A percentile compares a stretch with the other conserved stretches of the same genome.
Conservation (phyloP, 1,139 yeast species). For the Geotrichum aggregatum region DNA sequence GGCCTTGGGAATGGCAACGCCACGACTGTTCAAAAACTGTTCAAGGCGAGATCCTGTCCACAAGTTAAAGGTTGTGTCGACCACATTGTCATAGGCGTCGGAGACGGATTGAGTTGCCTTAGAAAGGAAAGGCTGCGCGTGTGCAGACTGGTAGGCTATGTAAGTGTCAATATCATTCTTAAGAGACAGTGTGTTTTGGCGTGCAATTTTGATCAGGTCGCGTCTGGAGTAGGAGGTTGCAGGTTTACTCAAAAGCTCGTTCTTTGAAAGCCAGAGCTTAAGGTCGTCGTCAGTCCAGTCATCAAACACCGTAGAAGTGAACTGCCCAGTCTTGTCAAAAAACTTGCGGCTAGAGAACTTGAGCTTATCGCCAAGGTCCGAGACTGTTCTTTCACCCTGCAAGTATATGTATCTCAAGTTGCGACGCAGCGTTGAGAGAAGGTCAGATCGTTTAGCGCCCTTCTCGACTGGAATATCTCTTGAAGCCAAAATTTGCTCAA, state of each 20-base stretch:
- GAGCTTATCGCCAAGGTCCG: background rate
- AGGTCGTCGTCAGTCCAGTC: slow-evolving; percentile 17
- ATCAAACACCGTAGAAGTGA: slow-evolving; percentile 3
- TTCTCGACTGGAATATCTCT: background rate
- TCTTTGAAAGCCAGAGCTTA: slow-evolving; percentile 11
- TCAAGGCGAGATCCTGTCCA: slow-evolving; percentile 18
- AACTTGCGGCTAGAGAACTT: slow-evolving; percentile 11
- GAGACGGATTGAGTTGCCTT: slow-evolving; percentile 15
- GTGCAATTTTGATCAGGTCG: slow-evolving; percentile 17
- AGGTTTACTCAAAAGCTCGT: slow-evolving; percentile 4
- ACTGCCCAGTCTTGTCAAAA: slow-evolving; percentile 14
- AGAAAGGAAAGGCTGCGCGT: slow-evolving; percentile 9
- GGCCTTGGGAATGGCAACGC: background rate
- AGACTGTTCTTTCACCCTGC: slow-evolving; percentile 11
- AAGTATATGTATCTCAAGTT: slow-evolving; percentile 14
- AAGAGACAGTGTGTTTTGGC: slow-evolving; percentile 2
- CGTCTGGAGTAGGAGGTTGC: background rate
- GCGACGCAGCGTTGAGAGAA: slow-evolving; percentile 6
- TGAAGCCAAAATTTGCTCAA: slow-evolving; percentile 6
- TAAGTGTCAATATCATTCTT: slow-evolving; percentile 11
- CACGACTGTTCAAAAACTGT: slow-evolving; percentile 3
- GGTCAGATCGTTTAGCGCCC: background rate
- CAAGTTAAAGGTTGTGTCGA: slow-evolving; percentile 9
- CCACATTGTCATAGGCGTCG: slow-evolving; percentile 2
- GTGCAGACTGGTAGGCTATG: slow-evolving; percentile 5